A percentile compares a stretch with the other conserved stretches of the same genome.
phyloP scores from a whole-genome alignment of 129 eudicot species.

The Lactuca sativa region DNA sequence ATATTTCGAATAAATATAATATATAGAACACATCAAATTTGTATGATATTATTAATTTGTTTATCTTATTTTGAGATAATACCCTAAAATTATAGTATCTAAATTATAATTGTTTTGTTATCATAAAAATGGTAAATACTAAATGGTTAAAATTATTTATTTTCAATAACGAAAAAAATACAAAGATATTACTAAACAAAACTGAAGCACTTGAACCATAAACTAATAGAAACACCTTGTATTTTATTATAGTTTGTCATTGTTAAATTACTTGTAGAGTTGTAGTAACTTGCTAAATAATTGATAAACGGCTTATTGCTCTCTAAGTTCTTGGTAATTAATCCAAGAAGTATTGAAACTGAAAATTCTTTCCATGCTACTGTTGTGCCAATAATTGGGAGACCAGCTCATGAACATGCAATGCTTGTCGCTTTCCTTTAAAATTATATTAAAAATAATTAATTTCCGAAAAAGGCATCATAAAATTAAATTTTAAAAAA shows the following conservation, averaged over 20 bases:
- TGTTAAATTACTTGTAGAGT: not conserved
- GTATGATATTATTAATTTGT: not conserved
- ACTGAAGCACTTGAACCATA: not conserved
- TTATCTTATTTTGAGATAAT: not conserved
- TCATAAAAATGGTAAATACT: not conserved
- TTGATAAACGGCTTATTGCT: not conserved
- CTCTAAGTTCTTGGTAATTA: not conserved
- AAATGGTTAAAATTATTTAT: not conserved
- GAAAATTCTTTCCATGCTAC: constrained; percentile 2
- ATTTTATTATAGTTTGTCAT: too few species aligned
- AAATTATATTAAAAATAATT: constrained; percentile 6
- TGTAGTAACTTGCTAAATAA: too few species aligned
- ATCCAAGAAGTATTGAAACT: not conserved
- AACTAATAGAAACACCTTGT: too few species aligned
- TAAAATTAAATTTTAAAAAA: not conserved
- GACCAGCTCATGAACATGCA: constrained; percentile 33
- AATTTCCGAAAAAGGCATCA: not conserved
- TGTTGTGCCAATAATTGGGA: constrained; percentile 29
- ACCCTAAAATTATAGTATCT: too few species aligned
- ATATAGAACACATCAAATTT: not conserved
- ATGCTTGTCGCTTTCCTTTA: constrained; percentile 31
- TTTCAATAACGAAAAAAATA: not conserved
- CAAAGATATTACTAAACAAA: not conserved
- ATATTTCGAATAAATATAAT: too few species aligned
- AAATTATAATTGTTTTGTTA: not conserved